Conservation (phyloP, 2,329 filamentous ascomycete species). For the Alternaria incomplexa region DNA sequence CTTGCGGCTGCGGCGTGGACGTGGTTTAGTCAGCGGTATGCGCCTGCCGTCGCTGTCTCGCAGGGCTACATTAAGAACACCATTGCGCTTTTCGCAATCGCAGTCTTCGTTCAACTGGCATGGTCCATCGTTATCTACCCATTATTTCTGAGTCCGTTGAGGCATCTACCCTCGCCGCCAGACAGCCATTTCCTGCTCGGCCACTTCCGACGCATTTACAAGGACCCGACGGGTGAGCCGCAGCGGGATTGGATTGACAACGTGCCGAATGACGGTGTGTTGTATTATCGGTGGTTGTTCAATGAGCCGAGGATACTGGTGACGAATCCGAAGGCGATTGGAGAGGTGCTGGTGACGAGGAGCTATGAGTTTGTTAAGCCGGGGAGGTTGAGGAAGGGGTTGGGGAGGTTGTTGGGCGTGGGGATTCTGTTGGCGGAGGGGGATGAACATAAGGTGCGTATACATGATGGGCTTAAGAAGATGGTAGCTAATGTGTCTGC, state of each 20-base stretch:
- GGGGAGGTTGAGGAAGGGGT: constrained; percentile 53
- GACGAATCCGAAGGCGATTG: constrained; percentile 55
- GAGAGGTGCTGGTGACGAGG: constrained; percentile 57
- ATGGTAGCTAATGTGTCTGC: constrained; percentile 5
- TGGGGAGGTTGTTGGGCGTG: constrained; percentile 71
- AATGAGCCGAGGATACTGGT: constrained; percentile 54
- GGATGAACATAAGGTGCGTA: constrained; percentile 76
- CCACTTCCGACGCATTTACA: constrained; percentile 51
- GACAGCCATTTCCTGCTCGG: constrained; percentile 47
- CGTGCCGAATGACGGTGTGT: constrained; percentile 62
- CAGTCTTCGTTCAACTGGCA: constrained; percentile 42
- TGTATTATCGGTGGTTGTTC: constrained; percentile 59
- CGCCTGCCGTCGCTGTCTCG: constrained; percentile 39
- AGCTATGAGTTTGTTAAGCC: constrained; percentile 61
- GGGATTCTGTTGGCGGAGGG: constrained; percentile 84
- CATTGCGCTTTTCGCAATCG: constrained; percentile 48
- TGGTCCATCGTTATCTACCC: constrained; percentile 63
- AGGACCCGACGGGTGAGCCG: constrained; percentile 53
- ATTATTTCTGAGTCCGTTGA: constrained; percentile 62
- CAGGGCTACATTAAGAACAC: constrained; percentile 49
- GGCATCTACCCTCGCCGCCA: constrained; percentile 61
- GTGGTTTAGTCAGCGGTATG: constrained; percentile 42
- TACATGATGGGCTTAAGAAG: neutral
- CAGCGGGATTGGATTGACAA: constrained; percentile 59
- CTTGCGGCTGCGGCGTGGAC: constrained; percentile 32